Evolutionary conservation across 129 eudicot genomes (phyloP).

Genomic region (Arctium lappa): DNA sequence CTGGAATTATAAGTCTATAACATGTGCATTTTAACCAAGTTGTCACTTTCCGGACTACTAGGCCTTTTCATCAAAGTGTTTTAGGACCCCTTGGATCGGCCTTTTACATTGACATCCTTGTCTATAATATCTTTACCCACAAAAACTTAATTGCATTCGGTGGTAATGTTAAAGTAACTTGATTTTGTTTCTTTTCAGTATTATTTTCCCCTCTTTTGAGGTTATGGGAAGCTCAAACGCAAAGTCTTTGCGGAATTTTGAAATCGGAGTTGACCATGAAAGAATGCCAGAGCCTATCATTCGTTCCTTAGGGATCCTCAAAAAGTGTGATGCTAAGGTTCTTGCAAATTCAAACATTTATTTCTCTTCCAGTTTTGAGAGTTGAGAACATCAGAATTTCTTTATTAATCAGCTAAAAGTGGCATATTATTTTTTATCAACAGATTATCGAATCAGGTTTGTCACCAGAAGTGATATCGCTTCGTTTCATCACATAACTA

Average conservation of each 20-base stretch:
- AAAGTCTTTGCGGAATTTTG: conserved; percentile 93
- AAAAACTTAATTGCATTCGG: background rate
- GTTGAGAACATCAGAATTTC: background rate
- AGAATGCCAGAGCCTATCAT: conserved; percentile 98
- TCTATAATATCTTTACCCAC: background rate
- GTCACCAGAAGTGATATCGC: conserved; percentile 6
- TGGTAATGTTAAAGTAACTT: background rate
- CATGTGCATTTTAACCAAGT: background rate
- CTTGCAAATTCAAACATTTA: conserved; percentile 9
- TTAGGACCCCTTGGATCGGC: background rate
- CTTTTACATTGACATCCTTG: background rate
- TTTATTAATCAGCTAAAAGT: background rate
- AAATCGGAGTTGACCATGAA: conserved; percentile 94
- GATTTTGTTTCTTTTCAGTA: conserved; percentile 4
- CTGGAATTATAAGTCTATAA: background rate
- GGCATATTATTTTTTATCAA: background rate
- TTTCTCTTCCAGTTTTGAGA: background rate
- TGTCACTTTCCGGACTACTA: background rate
- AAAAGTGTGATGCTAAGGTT: conserved; percentile 97
- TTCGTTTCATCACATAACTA: conserved; percentile 11
- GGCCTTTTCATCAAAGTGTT: background rate
- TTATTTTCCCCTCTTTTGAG: conserved; percentile 34
- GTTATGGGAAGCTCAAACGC: conserved; percentile 99
- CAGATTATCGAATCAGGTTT: background rate
- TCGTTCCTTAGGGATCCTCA: conserved; percentile 91